phyloP scores from a whole-genome alignment of 768 basidiomycete species.

The Kwoniella dejecticola region DNA sequence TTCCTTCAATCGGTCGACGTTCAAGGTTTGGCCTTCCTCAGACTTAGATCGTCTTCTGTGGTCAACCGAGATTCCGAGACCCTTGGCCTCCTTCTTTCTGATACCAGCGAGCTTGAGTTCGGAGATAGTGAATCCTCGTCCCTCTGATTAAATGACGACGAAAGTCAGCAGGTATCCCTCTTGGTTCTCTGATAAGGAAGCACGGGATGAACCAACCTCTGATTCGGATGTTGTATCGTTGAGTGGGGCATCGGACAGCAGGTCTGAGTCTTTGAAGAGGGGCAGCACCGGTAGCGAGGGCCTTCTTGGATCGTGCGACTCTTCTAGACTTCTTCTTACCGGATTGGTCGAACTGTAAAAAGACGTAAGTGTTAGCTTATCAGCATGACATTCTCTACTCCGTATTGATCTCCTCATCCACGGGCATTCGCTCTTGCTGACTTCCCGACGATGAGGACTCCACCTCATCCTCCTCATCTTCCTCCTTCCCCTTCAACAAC shows the following conservation, averaged over 20 bases:
- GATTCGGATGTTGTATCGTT: conserved; percentile 97
- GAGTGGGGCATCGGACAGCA: conserved; percentile 92
- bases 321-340: conserved; percentile 96
- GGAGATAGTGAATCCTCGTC: conserved; percentile 89
- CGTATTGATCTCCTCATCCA: no score
- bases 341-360: conserved; percentile 99
- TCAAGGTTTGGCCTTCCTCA: conserved; percentile 93
- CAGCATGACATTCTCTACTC: no score
- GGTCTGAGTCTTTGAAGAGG: conserved; percentile 89
- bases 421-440: no score
- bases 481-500: conserved; percentile 59
- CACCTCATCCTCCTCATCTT: no score
- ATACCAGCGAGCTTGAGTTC: conserved; percentile 97
- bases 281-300: conserved; percentile 84
- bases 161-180: conserved; percentile 2
- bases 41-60: conserved; percentile 94
- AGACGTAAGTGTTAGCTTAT: no score
- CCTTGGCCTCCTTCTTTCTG: conserved; percentile 86
- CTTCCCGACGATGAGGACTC: no score
- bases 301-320: conserved; percentile 86
- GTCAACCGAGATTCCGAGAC: conserved; percentile 93
- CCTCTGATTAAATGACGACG: conserved; percentile 55
- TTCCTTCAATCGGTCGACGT: conserved; percentile 88
- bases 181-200: not conserved
- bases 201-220: conserved; percentile 62